A percentile compares a stretch with the other conserved stretches of the same genome.
These are phyloP conservation scores for Litsea cubeba DNA, from an alignment of 164 flowering plant genomes.

Conservation along the genomic window DNA sequence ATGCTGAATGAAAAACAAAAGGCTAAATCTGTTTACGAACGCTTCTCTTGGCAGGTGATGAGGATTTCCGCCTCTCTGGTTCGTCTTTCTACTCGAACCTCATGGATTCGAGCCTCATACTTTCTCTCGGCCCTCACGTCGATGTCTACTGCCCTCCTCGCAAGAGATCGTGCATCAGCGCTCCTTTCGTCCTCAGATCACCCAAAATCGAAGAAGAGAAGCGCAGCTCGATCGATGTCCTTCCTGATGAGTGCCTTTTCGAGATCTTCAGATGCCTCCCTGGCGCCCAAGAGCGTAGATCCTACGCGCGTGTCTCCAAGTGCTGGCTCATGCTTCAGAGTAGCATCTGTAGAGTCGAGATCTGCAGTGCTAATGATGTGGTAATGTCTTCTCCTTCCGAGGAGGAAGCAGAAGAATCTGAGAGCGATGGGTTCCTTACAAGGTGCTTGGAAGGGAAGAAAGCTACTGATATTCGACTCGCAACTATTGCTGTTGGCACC, in stretches of 20 bases:
- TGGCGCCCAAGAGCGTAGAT: slow-evolving; percentile 47
- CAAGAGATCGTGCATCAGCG: slow-evolving; percentile 33
- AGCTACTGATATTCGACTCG: slow-evolving; percentile 78
- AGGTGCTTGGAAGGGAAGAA: slow-evolving; percentile 78
- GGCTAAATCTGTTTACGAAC: not conserved
- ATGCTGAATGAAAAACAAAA: no score
- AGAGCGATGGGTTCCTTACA: slow-evolving; percentile 53
- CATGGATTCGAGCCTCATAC: slow-evolving; percentile 22
- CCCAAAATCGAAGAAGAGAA: slow-evolving; percentile 30
- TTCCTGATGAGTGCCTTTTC: slow-evolving; percentile 77
- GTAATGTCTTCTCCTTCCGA: not conserved
- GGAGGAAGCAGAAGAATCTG: not conserved
- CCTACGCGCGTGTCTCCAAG: slow-evolving; percentile 68
- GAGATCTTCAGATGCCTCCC: slow-evolving; percentile 67
- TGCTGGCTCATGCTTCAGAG: slow-evolving; percentile 67
- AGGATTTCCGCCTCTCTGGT: slow-evolving; percentile 17
- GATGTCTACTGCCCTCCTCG: slow-evolving; percentile 37
- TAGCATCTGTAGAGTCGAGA: slow-evolving; percentile 38
- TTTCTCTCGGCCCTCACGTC: slow-evolving; percentile 21
- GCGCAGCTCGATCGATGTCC: slow-evolving; percentile 49
- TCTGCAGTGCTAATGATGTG: slow-evolving; percentile 14
- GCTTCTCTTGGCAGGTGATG: slow-evolving; percentile 21
- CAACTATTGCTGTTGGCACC: slow-evolving; percentile 76
- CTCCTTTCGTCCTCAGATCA: slow-evolving; percentile 30
- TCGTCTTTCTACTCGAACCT: slow-evolving; percentile 19